Percentiles rank a stretch among this genome's conserved stretches.
Evolutionary conservation across 257 asterid species (phyloP).

Genomic region (Solanum raphanifolium): DNA sequence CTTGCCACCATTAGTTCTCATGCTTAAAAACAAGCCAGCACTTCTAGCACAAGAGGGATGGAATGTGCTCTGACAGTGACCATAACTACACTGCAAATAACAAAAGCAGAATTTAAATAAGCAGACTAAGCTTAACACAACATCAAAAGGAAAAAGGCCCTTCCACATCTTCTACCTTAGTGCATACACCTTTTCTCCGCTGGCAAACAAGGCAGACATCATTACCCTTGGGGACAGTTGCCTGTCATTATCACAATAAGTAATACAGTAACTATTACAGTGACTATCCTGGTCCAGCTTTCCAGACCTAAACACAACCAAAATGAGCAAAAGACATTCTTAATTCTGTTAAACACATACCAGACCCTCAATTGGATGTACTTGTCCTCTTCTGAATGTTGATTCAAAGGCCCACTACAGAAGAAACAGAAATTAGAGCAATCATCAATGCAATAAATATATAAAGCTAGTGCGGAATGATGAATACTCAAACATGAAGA

Average conservation of each 20-base stretch:
- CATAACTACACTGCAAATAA: slow-evolving; percentile 76
- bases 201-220: slow-evolving; percentile 67
- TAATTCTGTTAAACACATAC: slow-evolving; percentile 29
- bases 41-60: slow-evolving; percentile 98
- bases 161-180: slow-evolving; percentile 45
- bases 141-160: neutral
- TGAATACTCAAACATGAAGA: neutral
- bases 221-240: slow-evolving; percentile 44
- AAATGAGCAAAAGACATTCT: neutral
- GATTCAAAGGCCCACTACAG: slow-evolving; percentile 83
- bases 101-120: slow-evolving; percentile 6
- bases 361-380: slow-evolving; percentile 57
- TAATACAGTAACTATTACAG: neutral
- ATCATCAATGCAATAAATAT: slow-evolving; percentile 6
- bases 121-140: neutral
- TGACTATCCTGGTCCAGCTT: neutral
- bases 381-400: slow-evolving; percentile 80
- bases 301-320: neutral
- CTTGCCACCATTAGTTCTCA: slow-evolving; percentile 70
- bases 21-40: slow-evolving; percentile 82
- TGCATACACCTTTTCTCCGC: slow-evolving; percentile 84
- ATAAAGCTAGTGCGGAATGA: neutral
- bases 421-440: slow-evolving; percentile 20
- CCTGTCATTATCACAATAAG: slow-evolving; percentile 36
- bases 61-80: slow-evolving; percentile 86